Conservation (phyloP, 2,329 filamentous ascomycete species). For the Leptographium lundbergii region DNA sequence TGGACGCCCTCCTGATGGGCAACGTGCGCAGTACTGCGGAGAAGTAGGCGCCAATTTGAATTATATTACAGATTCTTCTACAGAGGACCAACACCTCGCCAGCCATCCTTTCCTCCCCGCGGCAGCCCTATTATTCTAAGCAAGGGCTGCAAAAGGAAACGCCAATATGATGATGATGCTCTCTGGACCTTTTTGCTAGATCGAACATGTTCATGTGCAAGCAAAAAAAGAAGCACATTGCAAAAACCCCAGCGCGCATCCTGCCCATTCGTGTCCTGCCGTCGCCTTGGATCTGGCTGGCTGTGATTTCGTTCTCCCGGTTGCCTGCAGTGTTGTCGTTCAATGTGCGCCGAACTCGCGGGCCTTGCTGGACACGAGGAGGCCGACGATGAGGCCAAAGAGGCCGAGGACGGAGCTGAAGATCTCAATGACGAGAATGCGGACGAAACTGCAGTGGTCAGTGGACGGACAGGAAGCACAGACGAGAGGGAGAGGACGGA, state of each 20-base stretch:
- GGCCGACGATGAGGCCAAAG: slow-evolving; percentile 89
- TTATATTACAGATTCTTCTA: not conserved
- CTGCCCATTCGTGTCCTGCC: too few species aligned
- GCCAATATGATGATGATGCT: not conserved
- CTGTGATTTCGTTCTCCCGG: not conserved
- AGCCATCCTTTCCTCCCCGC: too few species aligned
- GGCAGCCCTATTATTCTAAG: too few species aligned
- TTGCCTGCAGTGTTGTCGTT: not conserved
- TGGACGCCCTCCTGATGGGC: slow-evolving; percentile 73
- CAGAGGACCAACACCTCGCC: not conserved
- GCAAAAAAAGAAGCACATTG: not conserved
- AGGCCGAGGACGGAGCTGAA: slow-evolving; percentile 96
- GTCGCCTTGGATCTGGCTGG: not conserved
- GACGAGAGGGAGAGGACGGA: slow-evolving; percentile 33
- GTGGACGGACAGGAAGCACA: slow-evolving; percentile 1
- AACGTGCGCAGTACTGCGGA: slow-evolving; percentile 18
- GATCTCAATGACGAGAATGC: slow-evolving; percentile 97
- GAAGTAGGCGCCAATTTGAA: not conserved
- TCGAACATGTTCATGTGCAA: not conserved
- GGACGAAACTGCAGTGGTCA: slow-evolving; percentile 62
- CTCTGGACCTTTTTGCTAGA: not conserved
- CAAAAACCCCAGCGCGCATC: too few species aligned
- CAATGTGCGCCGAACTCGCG: slow-evolving; percentile 48
- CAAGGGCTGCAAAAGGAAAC: not conserved
- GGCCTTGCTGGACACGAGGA: slow-evolving; percentile 78